A percentile compares a stretch with the other conserved stretches of the same genome.
Evolutionary conservation across 2,329 filamentous ascomycete species (phyloP).

Genomic region (Coniella vitis): DNA sequence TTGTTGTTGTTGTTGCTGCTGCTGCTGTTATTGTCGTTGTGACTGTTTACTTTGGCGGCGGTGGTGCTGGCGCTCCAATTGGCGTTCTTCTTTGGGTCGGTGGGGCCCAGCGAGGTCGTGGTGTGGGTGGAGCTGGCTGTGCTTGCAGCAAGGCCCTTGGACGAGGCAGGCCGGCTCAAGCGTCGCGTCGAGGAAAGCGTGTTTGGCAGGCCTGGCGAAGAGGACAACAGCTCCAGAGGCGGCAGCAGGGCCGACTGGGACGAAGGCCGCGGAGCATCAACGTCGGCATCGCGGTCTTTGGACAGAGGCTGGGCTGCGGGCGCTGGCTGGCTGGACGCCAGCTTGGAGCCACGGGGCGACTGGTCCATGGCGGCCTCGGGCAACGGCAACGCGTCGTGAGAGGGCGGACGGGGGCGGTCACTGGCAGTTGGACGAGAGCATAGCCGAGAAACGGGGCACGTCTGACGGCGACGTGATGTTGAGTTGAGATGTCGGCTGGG

Average conservation of each 20-base stretch:
- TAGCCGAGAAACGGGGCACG: not conserved
- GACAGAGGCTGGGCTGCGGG: slow-evolving; percentile 29
- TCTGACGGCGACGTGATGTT: not conserved
- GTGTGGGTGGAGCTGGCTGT: not conserved
- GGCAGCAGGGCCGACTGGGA: slow-evolving; percentile 59
- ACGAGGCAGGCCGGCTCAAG: slow-evolving; percentile 40
- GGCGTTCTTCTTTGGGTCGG: no score
- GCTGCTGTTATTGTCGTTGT: no score
- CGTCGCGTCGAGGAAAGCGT: slow-evolving; percentile 53
- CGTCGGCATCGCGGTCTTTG: slow-evolving; percentile 11
- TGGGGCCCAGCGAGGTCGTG: no score
- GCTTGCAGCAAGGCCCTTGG: slow-evolving; percentile 19
- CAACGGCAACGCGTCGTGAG: no score
- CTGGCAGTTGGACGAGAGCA: not conserved
- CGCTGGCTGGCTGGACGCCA: slow-evolving; percentile 7
- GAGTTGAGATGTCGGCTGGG: no score
- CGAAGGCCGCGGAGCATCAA: slow-evolving; percentile 48
- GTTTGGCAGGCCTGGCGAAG: slow-evolving; percentile 62
- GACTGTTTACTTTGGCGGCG: no score
- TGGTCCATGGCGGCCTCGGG: slow-evolving; percentile 11
- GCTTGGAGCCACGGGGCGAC: slow-evolving; percentile 9
- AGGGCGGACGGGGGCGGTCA: not conserved
- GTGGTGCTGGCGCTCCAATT: no score
- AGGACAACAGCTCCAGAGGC: slow-evolving; percentile 73
- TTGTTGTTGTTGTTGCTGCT: not conserved